A percentile compares a stretch with the other conserved stretches of the same genome.
Conservation (phyloP, 257 asterid genomes). For the Leonotis leonurus region DNA sequence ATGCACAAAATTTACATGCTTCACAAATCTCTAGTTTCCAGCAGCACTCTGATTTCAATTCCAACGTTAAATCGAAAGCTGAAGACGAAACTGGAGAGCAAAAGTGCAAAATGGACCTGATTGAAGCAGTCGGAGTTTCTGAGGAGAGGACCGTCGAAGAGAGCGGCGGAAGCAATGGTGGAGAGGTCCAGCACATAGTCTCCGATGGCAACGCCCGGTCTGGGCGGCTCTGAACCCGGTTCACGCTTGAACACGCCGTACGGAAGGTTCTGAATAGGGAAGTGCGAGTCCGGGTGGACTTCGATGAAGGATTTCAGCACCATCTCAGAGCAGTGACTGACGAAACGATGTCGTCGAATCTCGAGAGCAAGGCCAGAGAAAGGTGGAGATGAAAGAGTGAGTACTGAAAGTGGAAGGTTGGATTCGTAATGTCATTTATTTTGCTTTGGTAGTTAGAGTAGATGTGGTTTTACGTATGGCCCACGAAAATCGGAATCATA, state of each 20-base stretch:
- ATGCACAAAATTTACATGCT: conserved; percentile 6
- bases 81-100: neutral
- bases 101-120: conserved; percentile 40
- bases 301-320: conserved; percentile 67
- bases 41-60: neutral
- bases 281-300: conserved; percentile 77
- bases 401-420: neutral
- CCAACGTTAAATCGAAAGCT: neutral
- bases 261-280: conserved; percentile 93
- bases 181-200: conserved; percentile 73
- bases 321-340: conserved; percentile 26
- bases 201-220: conserved; percentile 88
- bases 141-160: conserved; percentile 68
- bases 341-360: conserved; percentile 14
- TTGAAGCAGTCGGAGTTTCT: conserved; percentile 58
- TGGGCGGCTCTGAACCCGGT: conserved; percentile 50
- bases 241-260: conserved; percentile 75
- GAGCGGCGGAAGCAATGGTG: conserved; percentile 57
- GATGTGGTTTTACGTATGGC: neutral
- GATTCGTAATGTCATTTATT: no score
- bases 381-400: neutral
- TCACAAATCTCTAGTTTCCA: neutral
- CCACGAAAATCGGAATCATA: no score
- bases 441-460: neutral
- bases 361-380: neutral